Evolutionary conservation across 257 asterid species (phyloP).

Genomic region (Cordia subcordata): DNA sequence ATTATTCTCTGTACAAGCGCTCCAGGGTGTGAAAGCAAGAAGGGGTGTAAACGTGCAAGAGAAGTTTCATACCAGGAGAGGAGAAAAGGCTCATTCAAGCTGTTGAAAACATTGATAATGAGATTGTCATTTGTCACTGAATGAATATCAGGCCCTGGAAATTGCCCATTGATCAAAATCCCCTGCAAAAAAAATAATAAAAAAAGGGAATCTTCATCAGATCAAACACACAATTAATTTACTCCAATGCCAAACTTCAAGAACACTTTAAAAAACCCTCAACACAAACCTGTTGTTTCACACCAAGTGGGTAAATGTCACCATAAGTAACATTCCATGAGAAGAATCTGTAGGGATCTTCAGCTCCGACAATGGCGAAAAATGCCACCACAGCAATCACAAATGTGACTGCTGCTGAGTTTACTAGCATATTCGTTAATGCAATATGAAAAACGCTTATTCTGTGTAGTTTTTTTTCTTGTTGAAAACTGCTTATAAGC

Average conservation of each 20-base stretch:
- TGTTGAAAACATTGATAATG: slow-evolving; percentile 70
- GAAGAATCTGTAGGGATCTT: slow-evolving; percentile 76
- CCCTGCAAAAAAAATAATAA: slow-evolving; percentile 43
- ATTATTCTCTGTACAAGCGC: too few relatives aligned
- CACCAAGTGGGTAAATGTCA: slow-evolving; percentile 60
- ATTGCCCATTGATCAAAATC: slow-evolving; percentile 86
- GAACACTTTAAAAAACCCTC: background rate
- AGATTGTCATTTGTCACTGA: slow-evolving; percentile 88
- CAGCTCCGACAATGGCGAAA: slow-evolving; percentile 43
- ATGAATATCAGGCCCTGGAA: slow-evolving; percentile 88
- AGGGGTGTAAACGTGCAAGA: background rate
- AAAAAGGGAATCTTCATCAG: background rate
- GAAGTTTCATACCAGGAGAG: slow-evolving; percentile 69
- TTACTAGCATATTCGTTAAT: slow-evolving; percentile 35
- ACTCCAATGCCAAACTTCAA: background rate
- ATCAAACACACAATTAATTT: background rate
- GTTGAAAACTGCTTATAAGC: background rate
- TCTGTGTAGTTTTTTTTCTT: background rate
- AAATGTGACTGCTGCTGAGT: slow-evolving; percentile 22
- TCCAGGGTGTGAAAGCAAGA: background rate
- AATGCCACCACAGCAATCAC: slow-evolving; percentile 5
- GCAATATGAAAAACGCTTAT: background rate
- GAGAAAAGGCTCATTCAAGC: slow-evolving; percentile 85
- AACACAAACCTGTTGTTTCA: slow-evolving; percentile 60
- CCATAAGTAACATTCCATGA: slow-evolving; percentile 79